Base-by-base conservation (phyloP, 2,329 filamentous ascomycete species). In the Neurospora crassa region DNA sequence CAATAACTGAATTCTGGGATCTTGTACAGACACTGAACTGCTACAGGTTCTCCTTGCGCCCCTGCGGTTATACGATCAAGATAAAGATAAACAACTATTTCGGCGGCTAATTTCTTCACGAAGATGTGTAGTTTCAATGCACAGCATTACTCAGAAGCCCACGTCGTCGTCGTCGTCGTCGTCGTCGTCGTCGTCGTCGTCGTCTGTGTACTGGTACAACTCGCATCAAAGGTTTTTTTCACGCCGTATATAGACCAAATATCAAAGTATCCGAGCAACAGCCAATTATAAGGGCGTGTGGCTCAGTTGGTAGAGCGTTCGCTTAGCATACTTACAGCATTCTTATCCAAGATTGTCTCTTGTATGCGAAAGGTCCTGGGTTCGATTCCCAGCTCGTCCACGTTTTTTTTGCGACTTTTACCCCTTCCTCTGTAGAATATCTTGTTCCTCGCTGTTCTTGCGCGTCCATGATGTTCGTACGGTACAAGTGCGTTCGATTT, bases 311-410 rank as follows among this genome's bases (percentile, higher is more conserved):
- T 37, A 37, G 34, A 37, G 34, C 34, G 34, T 37, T 37, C 34
- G 34, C 34, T 37, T 37, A 37, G 34, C 47, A 59, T 45, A 45
- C 42, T 45, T 45, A 45, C 11, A n/a, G 11, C 42, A 45, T 45
- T 45, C 42, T 45, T n/a, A 45, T 45, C 42, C 18, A 18, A n/a
- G 42, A 45, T 45, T 45, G 42, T 45, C 42, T 45, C 42, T 45
- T 45, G 42, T 45, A 45, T 59, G 47, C 47, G 47, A 59, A 59
- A 59, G 47, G 47, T 59, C 53, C 53, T 63, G 53, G 53, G 53
- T 63, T 63, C 53, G 53, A 63, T 63, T 63, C 53, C 53, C 53
- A 63, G 53, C 53, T 63, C 53, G 53, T 63, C 53, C 53, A 63
- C 3, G n/a, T n/a, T n/a, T 34, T 63, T 63, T 59, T 63, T 59